A percentile compares a stretch with the other conserved stretches of the same genome.
Conservation (phyloP, 495 filamentous ascomycete species). For the Aspergillus mulundensis region DNA sequence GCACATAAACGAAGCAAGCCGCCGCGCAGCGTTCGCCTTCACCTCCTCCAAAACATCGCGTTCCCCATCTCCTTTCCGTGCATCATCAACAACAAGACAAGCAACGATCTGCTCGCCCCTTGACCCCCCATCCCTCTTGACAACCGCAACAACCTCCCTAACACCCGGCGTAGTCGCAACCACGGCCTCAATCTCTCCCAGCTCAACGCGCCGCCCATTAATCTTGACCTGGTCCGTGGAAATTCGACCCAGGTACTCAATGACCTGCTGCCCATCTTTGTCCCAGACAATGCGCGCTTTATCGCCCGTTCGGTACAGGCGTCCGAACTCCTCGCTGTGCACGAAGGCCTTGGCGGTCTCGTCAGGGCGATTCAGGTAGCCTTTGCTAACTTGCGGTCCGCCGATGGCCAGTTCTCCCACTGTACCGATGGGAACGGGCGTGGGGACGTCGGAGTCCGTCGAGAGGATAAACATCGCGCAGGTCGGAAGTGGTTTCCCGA, state of each 20-base stretch:
- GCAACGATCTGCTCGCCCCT: conserved; percentile 24
- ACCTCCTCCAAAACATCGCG: conserved; percentile 31
- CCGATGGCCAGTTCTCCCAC: conserved; percentile 45
- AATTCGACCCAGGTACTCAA: conserved; percentile 62
- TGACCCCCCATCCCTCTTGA: conserved; percentile 15
- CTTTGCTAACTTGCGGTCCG: conserved; percentile 42
- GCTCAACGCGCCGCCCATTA: conserved; percentile 83
- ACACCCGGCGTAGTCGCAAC: conserved; percentile 18
- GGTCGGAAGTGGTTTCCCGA: conserved; percentile 31
- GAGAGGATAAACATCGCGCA: conserved; percentile 27
- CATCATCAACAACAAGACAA: conserved; percentile 19
- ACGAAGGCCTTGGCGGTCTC: conserved; percentile 37
- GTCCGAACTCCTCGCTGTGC: conserved; percentile 28
- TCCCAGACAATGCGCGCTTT: conserved; percentile 52
- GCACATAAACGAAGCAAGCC: conserved; percentile 20
- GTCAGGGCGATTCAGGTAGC: conserved; percentile 42
- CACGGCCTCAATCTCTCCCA: conserved; percentile 72
- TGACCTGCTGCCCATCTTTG: conserved; percentile 31
- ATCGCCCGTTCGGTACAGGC: conserved; percentile 73
- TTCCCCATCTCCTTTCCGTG: conserved; percentile 15
- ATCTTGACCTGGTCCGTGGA: conserved; percentile 87
- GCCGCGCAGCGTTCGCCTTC: conserved; percentile 40
- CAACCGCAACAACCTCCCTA: conserved; percentile 19
- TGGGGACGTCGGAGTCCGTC: conserved; percentile 24
- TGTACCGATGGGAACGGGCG: conserved; percentile 34